Evolutionary conservation across 148 eudicot genomes (phyloP).

Genomic region (Fagopyrum homotropicum): DNA sequence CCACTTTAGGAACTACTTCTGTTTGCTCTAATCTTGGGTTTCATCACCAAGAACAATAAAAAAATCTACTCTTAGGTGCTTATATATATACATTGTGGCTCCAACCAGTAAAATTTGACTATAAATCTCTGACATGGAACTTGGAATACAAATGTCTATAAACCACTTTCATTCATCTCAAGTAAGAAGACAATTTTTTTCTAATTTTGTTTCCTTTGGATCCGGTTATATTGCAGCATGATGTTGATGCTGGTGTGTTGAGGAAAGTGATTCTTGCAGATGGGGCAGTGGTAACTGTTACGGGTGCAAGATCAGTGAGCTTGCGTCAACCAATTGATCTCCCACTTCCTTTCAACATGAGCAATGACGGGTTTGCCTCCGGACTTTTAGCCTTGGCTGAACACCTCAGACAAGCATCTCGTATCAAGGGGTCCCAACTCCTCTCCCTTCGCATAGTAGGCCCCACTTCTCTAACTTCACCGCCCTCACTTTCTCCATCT

Average conservation of each 20-base stretch:
- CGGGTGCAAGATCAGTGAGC: constrained; percentile 90
- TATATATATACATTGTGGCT: background rate
- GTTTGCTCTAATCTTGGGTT: background rate
- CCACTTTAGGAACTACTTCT: background rate
- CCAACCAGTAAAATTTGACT: background rate
- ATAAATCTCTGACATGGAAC: background rate
- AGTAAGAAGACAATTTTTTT: background rate
- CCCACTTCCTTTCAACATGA: constrained; percentile 71
- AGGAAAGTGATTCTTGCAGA: constrained; percentile 77
- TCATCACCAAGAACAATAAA: no score
- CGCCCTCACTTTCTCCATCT: constrained; percentile 54
- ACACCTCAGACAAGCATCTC: constrained; percentile 54
- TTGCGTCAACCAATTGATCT: constrained; percentile 82
- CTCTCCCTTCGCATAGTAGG: constrained; percentile 90
- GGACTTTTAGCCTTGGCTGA: constrained; percentile 71
- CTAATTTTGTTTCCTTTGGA: background rate
- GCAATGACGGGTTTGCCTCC: constrained; percentile 55
- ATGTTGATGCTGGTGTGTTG: constrained; percentile 87
- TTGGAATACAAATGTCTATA: background rate
- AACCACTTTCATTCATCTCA: background rate
- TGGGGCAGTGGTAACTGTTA: constrained; percentile 87
- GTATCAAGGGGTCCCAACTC: constrained; percentile 33
- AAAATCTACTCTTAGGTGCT: no score
- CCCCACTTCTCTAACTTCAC: constrained; percentile 81
- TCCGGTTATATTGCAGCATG: constrained; percentile 47